Percentiles rank a stretch among this genome's conserved stretches.
Conservation (phyloP, 202 grass and related monocot genomes). For the Zoysia matrella region DNA sequence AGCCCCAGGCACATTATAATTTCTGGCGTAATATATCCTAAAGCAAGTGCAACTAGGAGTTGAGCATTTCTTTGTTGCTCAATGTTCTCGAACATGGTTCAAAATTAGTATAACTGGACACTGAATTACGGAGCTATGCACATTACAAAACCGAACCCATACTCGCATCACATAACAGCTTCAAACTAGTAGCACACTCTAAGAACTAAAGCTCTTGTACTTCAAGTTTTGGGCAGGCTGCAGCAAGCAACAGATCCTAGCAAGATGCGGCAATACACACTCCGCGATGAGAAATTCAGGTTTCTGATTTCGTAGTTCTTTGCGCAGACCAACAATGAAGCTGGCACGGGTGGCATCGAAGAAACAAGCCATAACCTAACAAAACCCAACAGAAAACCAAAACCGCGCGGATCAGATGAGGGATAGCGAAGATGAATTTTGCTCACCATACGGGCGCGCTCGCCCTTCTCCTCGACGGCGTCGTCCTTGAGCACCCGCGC, state of each 20-base stretch:
- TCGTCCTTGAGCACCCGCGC: conserved; percentile 49
- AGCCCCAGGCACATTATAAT: not conserved
- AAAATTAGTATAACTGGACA: not conserved
- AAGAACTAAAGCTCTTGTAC: not conserved
- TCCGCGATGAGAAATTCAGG: not conserved
- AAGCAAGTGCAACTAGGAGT: too few species aligned
- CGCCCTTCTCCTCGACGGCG: conserved; percentile 47
- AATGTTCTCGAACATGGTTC: not conserved
- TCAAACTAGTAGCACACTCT: not conserved
- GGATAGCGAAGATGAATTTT: not conserved
- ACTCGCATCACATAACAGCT: not conserved
- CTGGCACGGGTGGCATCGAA: not conserved
- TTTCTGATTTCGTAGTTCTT: not conserved
- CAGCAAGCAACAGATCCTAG: not conserved
- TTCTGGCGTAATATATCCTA: not conserved
- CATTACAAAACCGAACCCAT: not conserved
- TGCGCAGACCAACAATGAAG: not conserved
- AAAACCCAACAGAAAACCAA: not conserved
- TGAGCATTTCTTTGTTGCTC: too few species aligned
- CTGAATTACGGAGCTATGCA: not conserved
- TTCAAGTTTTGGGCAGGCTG: not conserved
- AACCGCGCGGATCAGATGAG: not conserved
- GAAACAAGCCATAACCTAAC: not conserved
- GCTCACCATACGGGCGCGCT: conserved; percentile 48
- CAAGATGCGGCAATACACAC: not conserved